Evolutionary conservation across 2,329 filamentous ascomycete species (phyloP), one percentile per base, ranked within the genome.

Genomic region (Verticillium zaregamsianum): DNA sequence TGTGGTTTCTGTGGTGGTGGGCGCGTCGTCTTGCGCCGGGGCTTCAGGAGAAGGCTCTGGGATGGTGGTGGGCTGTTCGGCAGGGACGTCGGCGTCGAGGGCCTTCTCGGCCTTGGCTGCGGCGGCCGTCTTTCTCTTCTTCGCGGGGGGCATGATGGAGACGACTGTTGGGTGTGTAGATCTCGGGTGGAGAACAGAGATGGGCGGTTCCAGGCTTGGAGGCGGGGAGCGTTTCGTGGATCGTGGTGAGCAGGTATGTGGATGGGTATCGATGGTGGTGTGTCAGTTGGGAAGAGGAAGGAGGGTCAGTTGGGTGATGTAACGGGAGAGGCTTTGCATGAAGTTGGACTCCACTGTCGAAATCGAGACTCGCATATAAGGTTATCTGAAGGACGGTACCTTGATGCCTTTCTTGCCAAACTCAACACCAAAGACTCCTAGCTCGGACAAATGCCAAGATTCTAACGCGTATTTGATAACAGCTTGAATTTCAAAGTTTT

Each of bases 101-200:
- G 67, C 63, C 25, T 66, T 33, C 32, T 67, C 62, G 32, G 66
- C 56, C 25, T 66, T 66, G 11, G 66, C 64, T 17, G 67, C 62
- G 9, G 63, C 70, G 6, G 69, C 68, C 5, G 75, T 80, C 71
- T 79, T 79, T 69, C 78, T 77, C 68, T 78, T 80, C 69, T 80
- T 80, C 23, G 77, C 70, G 52, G 78, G 76, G 62, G 78, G 77
- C 77, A 80, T 79, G 39, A 62, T 66, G 54, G 23, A 39, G 14
- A 28, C 28, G 28, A 6, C 28, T n/a, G 62, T 35, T 64, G 25
- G n/a, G 17, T n/a, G 45, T n/a, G 45, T 12, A 23, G 7, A 49
- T 5, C 11, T 9, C 11, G n/a, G 9, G 4, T 8, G 20, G 23
- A 12, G 23, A n/a, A n/a, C 9, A 20, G n/a, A 12, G 2, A n/a